These are phyloP conservation scores for Scheffersomyces illinoinensis DNA, from an alignment of 1,139 yeast genomes.

Conservation along the genomic window DNA sequence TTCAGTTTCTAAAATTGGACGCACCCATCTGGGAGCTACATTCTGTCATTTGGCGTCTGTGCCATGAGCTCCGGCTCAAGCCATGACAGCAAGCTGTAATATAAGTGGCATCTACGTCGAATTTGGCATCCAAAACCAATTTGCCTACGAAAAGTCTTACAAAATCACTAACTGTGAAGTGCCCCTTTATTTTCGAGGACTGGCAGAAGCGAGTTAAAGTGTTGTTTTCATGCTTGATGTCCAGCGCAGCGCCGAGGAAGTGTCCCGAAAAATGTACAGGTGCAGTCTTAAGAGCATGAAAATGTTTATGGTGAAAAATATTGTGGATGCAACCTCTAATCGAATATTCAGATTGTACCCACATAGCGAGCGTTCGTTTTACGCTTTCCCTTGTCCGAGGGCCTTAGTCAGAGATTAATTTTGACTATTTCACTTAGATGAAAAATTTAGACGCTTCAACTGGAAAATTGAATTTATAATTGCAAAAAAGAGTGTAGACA, in stretches of 20 bases:
- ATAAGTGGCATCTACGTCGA: background rate
- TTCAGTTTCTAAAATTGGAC: background rate
- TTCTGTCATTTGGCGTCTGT: background rate
- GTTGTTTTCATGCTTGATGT: background rate
- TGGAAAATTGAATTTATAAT: background rate
- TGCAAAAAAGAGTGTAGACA: background rate
- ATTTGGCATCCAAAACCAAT: background rate
- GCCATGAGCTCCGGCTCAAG: background rate
- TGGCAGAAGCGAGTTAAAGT: background rate
- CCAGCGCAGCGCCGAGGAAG: background rate
- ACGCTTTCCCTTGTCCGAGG: background rate
- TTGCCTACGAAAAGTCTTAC: background rate
- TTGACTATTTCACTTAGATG: background rate
- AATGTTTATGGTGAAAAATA: background rate
- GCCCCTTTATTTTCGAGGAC: background rate
- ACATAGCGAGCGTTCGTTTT: background rate
- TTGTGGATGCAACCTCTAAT: background rate
- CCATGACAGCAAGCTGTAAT: background rate
- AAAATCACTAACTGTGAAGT: background rate
- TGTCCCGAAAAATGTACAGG: background rate
- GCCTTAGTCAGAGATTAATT: background rate
- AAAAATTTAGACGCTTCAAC: background rate
- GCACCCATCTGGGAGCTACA: background rate
- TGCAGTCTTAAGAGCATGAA: background rate
- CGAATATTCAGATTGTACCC: background rate